A percentile compares a stretch with the other conserved stretches of the same genome.
Conservation (phyloP, 2,329 filamentous ascomycete species). For the Talaromyces sp. region DNA sequence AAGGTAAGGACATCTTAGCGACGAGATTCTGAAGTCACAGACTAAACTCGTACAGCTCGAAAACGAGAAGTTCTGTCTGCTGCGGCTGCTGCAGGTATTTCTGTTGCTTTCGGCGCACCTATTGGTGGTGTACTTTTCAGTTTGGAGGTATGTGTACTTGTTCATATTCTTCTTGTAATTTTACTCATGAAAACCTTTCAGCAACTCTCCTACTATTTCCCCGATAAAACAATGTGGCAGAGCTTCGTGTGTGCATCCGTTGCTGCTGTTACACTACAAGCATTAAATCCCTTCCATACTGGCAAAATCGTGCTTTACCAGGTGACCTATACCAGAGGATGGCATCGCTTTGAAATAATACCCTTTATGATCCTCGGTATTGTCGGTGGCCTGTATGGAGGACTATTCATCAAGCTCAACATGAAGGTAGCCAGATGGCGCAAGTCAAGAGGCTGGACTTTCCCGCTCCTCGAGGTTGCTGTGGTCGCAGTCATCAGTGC, state of each 20-base stretch:
- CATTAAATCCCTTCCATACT: slow-evolving; percentile 89
- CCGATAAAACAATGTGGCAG: slow-evolving; percentile 99
- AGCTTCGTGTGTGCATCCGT: slow-evolving; percentile 99
- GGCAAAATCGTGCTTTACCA: slow-evolving; percentile 96
- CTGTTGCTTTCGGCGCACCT: slow-evolving; percentile 88
- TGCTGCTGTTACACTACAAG: slow-evolving; percentile 89
- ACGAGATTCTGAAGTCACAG: neutral
- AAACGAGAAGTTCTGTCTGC: slow-evolving; percentile 92
- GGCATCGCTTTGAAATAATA: slow-evolving; percentile 91
- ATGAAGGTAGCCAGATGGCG: slow-evolving; percentile 83
- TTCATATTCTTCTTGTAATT: neutral
- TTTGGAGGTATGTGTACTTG: slow-evolving; percentile 63
- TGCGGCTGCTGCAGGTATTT: slow-evolving; percentile 87
- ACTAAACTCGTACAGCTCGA: slow-evolving; percentile 59
- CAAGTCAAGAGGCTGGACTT: slow-evolving; percentile 65
- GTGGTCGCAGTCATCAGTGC: slow-evolving; percentile 79
- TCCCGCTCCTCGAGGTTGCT: slow-evolving; percentile 76
- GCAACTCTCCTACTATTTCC: slow-evolving; percentile 96
- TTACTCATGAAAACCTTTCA: slow-evolving; percentile 31
- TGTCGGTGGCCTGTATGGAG: slow-evolving; percentile 88
- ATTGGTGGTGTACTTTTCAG: slow-evolving; percentile 95
- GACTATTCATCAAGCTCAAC: slow-evolving; percentile 91
- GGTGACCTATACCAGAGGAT: slow-evolving; percentile 85
- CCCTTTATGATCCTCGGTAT: slow-evolving; percentile 86
- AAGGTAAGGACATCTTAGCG: slow-evolving; percentile 57